phyloP scores from a whole-genome alignment of 805 yeast genomes.

The Ogataea allantospora region DNA sequence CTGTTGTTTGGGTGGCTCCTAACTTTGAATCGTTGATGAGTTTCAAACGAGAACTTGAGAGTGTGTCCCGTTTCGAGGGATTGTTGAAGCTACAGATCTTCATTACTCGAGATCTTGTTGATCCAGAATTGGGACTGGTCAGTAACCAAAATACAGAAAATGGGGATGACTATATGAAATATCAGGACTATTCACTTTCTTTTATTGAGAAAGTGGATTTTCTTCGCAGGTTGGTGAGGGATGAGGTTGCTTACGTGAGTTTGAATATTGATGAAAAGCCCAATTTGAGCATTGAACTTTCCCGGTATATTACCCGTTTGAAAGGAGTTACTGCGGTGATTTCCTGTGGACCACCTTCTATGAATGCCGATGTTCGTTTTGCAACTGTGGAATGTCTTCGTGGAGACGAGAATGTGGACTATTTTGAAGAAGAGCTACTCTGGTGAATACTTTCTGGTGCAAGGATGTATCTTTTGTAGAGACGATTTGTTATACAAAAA shows the following conservation, averaged over 20 bases:
- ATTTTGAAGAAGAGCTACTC: slow-evolving; percentile 38
- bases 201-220: slow-evolving; percentile 15
- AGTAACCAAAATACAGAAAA: neutral
- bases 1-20: slow-evolving; percentile 32
- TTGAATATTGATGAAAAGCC: slow-evolving; percentile 29
- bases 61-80: slow-evolving; percentile 24
- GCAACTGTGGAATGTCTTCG: slow-evolving; percentile 32
- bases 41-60: slow-evolving; percentile 31
- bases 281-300: slow-evolving; percentile 23
- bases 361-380: slow-evolving; percentile 35
- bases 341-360: slow-evolving; percentile 37
- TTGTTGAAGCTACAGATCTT: slow-evolving; percentile 30
- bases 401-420: slow-evolving; percentile 31
- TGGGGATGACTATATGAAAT: neutral
- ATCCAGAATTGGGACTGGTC: slow-evolving; percentile 17
- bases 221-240: slow-evolving; percentile 19
- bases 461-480: slow-evolving; percentile 2
- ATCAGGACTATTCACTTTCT: slow-evolving; percentile 4
- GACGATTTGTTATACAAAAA: slow-evolving; percentile 2
- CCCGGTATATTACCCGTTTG: slow-evolving; percentile 16
- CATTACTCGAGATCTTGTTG: slow-evolving; percentile 27
- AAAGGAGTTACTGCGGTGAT: slow-evolving; percentile 33
- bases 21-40: slow-evolving; percentile 31
- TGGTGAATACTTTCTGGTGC: slow-evolving; percentile 28
- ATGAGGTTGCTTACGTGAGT: slow-evolving; percentile 21